Percentiles rank a stretch among this genome's conserved stretches.
These are phyloP conservation scores for Geopyxis carbonaria DNA, from an alignment of 495 filamentous ascomycete genomes.

Conservation along the genomic window DNA sequence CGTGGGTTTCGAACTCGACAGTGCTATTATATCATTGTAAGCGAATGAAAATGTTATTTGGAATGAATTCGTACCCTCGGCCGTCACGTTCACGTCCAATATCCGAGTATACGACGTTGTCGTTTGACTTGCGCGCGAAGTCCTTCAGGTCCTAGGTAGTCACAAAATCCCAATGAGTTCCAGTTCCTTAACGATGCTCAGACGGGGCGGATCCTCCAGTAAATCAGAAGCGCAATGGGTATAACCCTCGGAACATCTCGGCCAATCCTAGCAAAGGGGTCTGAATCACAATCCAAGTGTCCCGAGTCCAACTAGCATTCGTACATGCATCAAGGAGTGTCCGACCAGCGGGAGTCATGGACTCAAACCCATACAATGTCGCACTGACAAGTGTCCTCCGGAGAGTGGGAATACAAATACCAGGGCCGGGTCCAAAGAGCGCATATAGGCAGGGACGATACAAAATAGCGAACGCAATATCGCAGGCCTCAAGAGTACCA, in stretches of 20 bases:
- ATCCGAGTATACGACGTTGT: conserved; percentile 97
- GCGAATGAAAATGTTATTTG: conserved; percentile 1
- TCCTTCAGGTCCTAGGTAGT: conserved; percentile 92
- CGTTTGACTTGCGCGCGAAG: conserved; percentile 88
- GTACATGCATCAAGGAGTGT: conserved; percentile 18
- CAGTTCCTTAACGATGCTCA: conserved; percentile 25
- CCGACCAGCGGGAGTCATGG: conserved; percentile 17
- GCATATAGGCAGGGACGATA: conserved; percentile 13
- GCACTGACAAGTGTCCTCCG: conserved; percentile 5
- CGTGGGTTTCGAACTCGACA: conserved; percentile 89
- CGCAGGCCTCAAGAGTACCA: conserved; percentile 10
- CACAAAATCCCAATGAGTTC: conserved; percentile 40
- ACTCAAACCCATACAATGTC: conserved; percentile 2
- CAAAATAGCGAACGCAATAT: conserved; percentile 9
- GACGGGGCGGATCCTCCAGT: conserved; percentile 25
- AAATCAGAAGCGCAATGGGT: conserved; percentile 23
- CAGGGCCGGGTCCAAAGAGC: conserved; percentile 22
- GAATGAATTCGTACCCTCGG: conserved; percentile 66
- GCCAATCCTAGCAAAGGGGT: conserved; percentile 20
- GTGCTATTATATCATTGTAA: conserved; percentile 42
- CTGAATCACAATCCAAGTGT: conserved; percentile 14
- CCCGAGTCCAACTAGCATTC: conserved; percentile 18
- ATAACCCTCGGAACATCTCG: conserved; percentile 22
- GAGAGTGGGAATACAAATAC: conserved; percentile 1
- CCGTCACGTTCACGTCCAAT: conserved; percentile 83